Evolutionary conservation across 306 rosid genomes (phyloP).

Genomic region (Corylus americana): DNA sequence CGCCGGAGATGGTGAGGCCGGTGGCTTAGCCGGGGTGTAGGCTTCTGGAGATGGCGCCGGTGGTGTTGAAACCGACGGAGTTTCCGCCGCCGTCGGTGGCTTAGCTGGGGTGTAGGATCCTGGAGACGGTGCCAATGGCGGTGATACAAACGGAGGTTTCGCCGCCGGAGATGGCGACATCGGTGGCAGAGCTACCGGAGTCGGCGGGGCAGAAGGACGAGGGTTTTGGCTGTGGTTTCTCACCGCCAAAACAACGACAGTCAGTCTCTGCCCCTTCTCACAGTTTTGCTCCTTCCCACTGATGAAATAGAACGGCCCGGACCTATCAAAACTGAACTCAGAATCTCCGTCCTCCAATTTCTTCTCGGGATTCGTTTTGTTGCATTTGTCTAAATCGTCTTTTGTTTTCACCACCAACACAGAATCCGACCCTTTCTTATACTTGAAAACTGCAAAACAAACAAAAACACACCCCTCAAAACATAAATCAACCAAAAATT

Average conservation of each 20-base stretch:
- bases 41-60: neutral
- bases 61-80: neutral
- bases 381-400: slow-evolving; percentile 60
- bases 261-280: slow-evolving; percentile 69
- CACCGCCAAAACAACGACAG: slow-evolving; percentile 55
- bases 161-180: neutral
- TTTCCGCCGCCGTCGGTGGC: neutral
- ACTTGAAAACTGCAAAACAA: slow-evolving; percentile 57
- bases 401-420: slow-evolving; percentile 67
- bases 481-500: neutral
- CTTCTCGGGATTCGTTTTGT: slow-evolving; percentile 58
- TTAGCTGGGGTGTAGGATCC: neutral
- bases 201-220: neutral
- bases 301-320: slow-evolving; percentile 73
- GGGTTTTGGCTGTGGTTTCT: slow-evolving; percentile 14
- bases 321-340: slow-evolving; percentile 47
- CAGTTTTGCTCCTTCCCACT: slow-evolving; percentile 64
- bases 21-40: neutral
- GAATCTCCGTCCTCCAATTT: slow-evolving; percentile 70
- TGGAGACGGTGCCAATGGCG: neutral
- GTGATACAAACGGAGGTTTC: neutral
- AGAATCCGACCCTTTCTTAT: slow-evolving; percentile 61
- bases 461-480: neutral
- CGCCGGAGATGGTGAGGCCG: slow-evolving; percentile 26
- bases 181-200: neutral